Base-by-base conservation (phyloP, 192 early-diverging fungal species). In the Ambispora gerdemannii region DNA sequence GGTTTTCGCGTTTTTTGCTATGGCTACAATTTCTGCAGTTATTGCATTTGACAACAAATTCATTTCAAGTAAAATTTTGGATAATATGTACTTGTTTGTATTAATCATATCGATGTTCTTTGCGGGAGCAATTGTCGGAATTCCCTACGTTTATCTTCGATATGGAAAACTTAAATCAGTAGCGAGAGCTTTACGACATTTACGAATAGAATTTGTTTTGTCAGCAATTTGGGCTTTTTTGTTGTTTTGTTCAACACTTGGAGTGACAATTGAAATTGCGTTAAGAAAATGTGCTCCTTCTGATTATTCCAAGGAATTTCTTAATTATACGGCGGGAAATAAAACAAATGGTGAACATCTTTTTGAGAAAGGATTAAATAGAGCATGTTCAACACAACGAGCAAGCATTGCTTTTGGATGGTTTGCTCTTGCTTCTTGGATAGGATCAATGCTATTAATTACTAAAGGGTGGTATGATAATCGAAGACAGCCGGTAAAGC, bases 1-100 rank as follows among this genome's bases (percentile, higher is more conserved):
- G 6, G 30, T 70, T 33, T 70, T 58, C 32, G 68, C 68, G 2
- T 70, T 70, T 31, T 34, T 70, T 27, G 52, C 68, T 47, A 70
- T 50, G 38, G 6, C 20, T 2, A 35, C 31, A 25, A 38, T 70
- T 49, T 28, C 68, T 19, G 68, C 68, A 2, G 68, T 60, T 31
- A 70, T 70, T 20, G 19, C 55, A 22, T 70, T 58, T 43, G 68
- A 70, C 60, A 70, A 70, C 34, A 50, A 47, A 20, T 32, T 31
- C 13, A 60, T 34, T 2, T 70, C 68, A 2, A 43, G 36, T 70
- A 35, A 13, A 8, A 47, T 70, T 32, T 31, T 70, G 31, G 56
- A 30, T 19, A 43, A 47, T 33, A 31, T 60, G 19, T n/a, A 27
- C 32, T n/a, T 70, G 11, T 60, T 70, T 19, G 28, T 70, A 3